Base-by-base conservation (phyloP, 805 yeast genomes). In the Lipomyces sp. region DNA sequence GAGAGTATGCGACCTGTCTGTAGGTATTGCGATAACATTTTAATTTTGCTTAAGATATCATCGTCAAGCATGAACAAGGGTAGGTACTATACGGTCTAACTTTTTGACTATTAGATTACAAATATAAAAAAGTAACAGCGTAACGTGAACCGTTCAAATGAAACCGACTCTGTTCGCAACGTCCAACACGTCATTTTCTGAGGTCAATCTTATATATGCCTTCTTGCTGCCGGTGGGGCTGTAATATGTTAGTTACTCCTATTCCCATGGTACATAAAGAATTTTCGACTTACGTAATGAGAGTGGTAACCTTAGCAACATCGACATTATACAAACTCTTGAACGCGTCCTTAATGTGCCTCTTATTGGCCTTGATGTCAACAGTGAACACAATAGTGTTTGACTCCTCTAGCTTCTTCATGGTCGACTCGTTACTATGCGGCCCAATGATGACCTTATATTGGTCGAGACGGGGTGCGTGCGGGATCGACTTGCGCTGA, bases 181-280 rank as follows among this genome's bases (percentile, higher is more conserved):
- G 83, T 95, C 99, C 82, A 95, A 90, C 83, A 98, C 98, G 86
- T 95, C 99, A 87, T 88, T 90, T 85, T 95, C 99, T 82, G 97
- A 94, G 80, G 98, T 92, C 83, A 95, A 90, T 87, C 96, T 92
- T 82, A 95, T 94, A 88, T 90, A 95, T 81, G 99, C 99, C 89
- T 95, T 95, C 92, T 95, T 95, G 86, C 98, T 90, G 84, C 99
- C 99, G 84, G 95, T 93, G 82, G 99, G 98, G 86, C 97, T 92
- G n/a, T 2, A 42, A 60, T 34, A 45, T 18, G 64, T 61, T 53
- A 58, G 65, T 59, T 34, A 15, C 13, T 8, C 51, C 24, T 24
- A 15, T 39, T 4, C 24, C 13, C 8, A 37, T 6, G 34, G 3
- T 13, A 45, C 18, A 32, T 29, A 7, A 29, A 24, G 24, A 50